Percentiles rank a stretch among this genome's conserved stretches.
Evolutionary conservation across 2,329 filamentous ascomycete species (phyloP).

Genomic region (Leptodontidium sp.): DNA sequence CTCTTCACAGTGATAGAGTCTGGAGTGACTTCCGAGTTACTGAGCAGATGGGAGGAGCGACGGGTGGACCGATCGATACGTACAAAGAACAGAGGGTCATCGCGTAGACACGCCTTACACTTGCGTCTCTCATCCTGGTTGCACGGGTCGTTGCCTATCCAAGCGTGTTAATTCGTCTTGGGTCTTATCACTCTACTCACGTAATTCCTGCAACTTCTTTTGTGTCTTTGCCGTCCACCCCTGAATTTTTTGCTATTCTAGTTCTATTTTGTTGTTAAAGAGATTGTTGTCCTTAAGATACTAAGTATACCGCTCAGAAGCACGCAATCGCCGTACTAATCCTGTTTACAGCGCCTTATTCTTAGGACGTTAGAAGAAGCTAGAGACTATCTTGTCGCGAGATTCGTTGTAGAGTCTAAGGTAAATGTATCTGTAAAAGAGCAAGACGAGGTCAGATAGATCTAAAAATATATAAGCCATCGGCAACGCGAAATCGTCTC

Average conservation of each 20-base stretch:
- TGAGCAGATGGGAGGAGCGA: too few relatives aligned
- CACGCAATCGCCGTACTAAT: background rate
- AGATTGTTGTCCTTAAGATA: conserved; percentile 12
- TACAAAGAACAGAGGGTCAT: too few relatives aligned
- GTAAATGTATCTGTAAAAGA: background rate
- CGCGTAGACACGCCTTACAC: too few relatives aligned
- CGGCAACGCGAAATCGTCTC: conserved; percentile 6
- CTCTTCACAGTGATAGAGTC: too few relatives aligned
- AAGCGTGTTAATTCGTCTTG: conserved; percentile 4
- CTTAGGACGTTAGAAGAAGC: conserved; percentile 5
- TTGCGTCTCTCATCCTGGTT: background rate
- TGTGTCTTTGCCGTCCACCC: conserved; percentile 4
- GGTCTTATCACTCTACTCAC: conserved; percentile 10
- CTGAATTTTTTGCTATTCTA: background rate
- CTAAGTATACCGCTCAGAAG: conserved; percentile 5
- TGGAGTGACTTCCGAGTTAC: too few relatives aligned
- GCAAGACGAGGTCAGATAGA: conserved; percentile 12
- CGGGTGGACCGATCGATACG: too few relatives aligned
- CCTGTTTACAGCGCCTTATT: background rate
- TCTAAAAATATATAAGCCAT: conserved; percentile 8
- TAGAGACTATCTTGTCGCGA: conserved; percentile 6
- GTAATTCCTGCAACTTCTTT: conserved; percentile 15
- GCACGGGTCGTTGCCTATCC: background rate
- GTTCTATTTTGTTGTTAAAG: conserved; percentile 5
- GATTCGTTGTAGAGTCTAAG: background rate